Conservation (phyloP, 2,329 filamentous ascomycete genomes). For the Mycosphaerella sp. region DNA sequence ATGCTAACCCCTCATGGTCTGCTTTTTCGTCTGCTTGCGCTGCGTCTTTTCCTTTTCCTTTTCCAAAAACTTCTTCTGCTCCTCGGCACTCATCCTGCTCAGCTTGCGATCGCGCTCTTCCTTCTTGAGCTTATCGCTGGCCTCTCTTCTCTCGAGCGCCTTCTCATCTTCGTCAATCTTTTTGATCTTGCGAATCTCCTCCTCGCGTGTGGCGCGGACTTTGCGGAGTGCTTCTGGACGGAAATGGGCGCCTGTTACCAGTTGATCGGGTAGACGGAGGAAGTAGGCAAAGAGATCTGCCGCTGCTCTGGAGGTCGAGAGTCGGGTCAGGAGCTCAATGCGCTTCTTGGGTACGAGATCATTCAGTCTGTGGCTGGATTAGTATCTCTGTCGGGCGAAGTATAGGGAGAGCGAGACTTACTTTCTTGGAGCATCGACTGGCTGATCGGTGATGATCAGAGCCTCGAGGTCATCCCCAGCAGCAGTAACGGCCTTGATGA, state of each 20-base stretch:
- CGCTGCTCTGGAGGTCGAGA: conserved; percentile 52
- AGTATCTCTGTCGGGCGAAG: neutral
- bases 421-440: conserved; percentile 77
- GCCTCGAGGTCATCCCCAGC: conserved; percentile 80
- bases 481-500: conserved; percentile 69
- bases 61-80: conserved; percentile 57
- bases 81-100: conserved; percentile 59
- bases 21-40: conserved; percentile 56
- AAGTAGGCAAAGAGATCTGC: conserved; percentile 69
- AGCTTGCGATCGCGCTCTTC: conserved; percentile 68
- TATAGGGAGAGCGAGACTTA: conserved; percentile 41
- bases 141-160: conserved; percentile 52
- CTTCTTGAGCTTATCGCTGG: conserved; percentile 61
- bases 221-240: conserved; percentile 81
- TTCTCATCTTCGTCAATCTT: conserved; percentile 68
- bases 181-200: conserved; percentile 70
- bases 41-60: conserved; percentile 75
- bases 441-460: conserved; percentile 83
- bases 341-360: conserved; percentile 83
- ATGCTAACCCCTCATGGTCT: conserved; percentile 34
- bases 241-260: conserved; percentile 74
- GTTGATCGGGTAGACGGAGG: conserved; percentile 73
- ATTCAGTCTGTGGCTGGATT: conserved; percentile 56
- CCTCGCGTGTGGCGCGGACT: conserved; percentile 71
- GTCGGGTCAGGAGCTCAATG: conserved; percentile 65